A percentile compares a stretch with the other conserved stretches of the same genome.
These are phyloP conservation scores for Castanea mollissima DNA, from an alignment of 306 rosid species.

Conservation along the genomic window DNA sequence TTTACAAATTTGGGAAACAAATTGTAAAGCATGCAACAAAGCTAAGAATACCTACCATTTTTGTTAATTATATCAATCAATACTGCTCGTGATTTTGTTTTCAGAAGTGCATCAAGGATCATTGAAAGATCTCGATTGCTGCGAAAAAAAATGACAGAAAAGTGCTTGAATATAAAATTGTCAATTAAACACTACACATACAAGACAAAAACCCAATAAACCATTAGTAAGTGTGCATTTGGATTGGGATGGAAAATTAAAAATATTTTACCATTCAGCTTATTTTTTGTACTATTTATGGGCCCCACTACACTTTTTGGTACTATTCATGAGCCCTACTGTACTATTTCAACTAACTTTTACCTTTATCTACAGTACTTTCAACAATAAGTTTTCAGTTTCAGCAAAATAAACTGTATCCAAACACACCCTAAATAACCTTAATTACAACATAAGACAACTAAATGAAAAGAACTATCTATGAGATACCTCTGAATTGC, in stretches of 20 bases:
- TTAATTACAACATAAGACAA: constrained; percentile 1
- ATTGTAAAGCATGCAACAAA: not conserved
- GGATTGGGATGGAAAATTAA: no score
- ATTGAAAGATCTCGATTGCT: constrained; percentile 99
- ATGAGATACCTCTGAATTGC: constrained; percentile 81
- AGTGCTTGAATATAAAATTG: not conserved
- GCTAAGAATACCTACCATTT: constrained; percentile 58
- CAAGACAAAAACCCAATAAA: constrained; percentile 13
- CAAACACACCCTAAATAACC: not conserved
- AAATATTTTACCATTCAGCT: no score
- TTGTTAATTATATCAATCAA: constrained; percentile 82
- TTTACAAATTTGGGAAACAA: not conserved
- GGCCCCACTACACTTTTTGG: no score
- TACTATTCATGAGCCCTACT: no score
- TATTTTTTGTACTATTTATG: no score
- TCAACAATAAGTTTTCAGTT: no score
- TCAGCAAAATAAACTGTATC: no score
- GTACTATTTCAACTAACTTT: no score
- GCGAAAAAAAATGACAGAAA: constrained; percentile 28
- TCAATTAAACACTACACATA: constrained; percentile 11
- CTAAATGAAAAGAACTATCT: constrained; percentile 10
- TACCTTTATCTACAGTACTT: no score
- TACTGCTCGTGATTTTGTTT: constrained; percentile 89
- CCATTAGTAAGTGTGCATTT: not conserved
- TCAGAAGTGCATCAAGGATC: constrained; percentile 95